Percentiles rank a stretch among this genome's conserved stretches.
Evolutionary conservation across 2,329 filamentous ascomycete genomes (phyloP).

Genomic region (Thelonectria olida): DNA sequence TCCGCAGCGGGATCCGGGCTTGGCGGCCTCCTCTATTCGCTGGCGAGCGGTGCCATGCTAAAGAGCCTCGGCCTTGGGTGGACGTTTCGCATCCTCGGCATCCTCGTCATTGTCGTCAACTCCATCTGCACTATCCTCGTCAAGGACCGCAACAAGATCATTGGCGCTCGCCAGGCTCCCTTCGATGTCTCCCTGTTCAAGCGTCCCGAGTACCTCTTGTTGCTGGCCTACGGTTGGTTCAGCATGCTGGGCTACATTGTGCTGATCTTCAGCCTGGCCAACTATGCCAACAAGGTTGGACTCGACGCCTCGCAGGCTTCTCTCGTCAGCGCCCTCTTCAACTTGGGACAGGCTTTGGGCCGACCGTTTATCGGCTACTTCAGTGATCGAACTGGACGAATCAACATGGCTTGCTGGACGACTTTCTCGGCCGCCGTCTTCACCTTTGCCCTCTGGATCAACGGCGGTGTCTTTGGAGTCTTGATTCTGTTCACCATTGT

Average conservation of each 20-base stretch:
- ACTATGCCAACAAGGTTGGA: conserved; percentile 75
- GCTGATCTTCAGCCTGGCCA: conserved; percentile 79
- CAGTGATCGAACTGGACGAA: conserved; percentile 73
- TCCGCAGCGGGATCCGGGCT: conserved; percentile 76
- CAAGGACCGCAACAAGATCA: conserved; percentile 75
- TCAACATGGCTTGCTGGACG: conserved; percentile 75
- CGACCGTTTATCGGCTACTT: conserved; percentile 77
- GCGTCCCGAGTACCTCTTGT: conserved; percentile 68
- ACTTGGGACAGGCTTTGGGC: conserved; percentile 72
- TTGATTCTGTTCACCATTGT: conserved; percentile 77
- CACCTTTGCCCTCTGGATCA: conserved; percentile 77
- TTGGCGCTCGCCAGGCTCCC: conserved; percentile 72
- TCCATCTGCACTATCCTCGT: conserved; percentile 69
- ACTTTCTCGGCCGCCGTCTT: conserved; percentile 73
- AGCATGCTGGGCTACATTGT: conserved; percentile 79
- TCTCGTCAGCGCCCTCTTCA: conserved; percentile 77
- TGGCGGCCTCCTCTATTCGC: conserved; percentile 76
- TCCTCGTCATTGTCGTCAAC: conserved; percentile 72
- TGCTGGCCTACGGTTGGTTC: conserved; percentile 75
- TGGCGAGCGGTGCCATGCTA: conserved; percentile 76
- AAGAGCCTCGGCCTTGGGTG: conserved; percentile 69
- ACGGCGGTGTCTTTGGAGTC: conserved; percentile 69
- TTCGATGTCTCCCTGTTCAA: conserved; percentile 73
- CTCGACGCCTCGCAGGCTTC: conserved; percentile 73
- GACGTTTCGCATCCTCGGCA: conserved; percentile 73